Evolutionary conservation across 148 eudicot species (phyloP).

Genomic region (Vaccinium darrowii): DNA sequence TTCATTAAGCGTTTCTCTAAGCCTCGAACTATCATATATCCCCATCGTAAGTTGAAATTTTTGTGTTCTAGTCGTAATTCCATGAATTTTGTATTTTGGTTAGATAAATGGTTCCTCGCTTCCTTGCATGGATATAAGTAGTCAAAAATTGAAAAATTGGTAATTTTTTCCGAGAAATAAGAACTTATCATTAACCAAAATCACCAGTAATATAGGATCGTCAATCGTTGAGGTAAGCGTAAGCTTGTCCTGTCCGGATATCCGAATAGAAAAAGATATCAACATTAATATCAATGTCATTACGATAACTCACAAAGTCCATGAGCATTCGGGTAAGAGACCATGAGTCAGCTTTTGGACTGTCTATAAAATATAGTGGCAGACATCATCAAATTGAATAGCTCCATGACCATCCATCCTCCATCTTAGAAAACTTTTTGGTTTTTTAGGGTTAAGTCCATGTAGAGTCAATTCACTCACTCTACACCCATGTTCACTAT

Average conservation of each 20-base stretch:
- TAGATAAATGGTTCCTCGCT: too few relatives aligned
- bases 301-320: neutral
- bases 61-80: too few relatives aligned
- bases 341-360: slow-evolving; percentile 8
- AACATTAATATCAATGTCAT: neutral
- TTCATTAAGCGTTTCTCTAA: neutral
- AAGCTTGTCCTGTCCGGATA: too few relatives aligned
- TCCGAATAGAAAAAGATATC: too few relatives aligned
- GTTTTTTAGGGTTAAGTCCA: neutral
- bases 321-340: neutral
- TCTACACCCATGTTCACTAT: neutral
- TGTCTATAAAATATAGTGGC: neutral
- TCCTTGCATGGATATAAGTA: too few relatives aligned
- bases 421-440: neutral
- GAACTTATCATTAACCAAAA: too few relatives aligned
- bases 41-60: too few relatives aligned
- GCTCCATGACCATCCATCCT: neutral
- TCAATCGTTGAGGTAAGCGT: too few relatives aligned
- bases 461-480: neutral
- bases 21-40: too few relatives aligned
- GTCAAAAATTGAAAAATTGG: neutral
- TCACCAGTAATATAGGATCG: too few relatives aligned
- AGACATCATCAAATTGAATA: neutral
- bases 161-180: too few relatives aligned
- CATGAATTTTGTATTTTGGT: too few relatives aligned